Conservation (phyloP, 78 protist species). For the Anaeramoeba flamelloides region DNA sequence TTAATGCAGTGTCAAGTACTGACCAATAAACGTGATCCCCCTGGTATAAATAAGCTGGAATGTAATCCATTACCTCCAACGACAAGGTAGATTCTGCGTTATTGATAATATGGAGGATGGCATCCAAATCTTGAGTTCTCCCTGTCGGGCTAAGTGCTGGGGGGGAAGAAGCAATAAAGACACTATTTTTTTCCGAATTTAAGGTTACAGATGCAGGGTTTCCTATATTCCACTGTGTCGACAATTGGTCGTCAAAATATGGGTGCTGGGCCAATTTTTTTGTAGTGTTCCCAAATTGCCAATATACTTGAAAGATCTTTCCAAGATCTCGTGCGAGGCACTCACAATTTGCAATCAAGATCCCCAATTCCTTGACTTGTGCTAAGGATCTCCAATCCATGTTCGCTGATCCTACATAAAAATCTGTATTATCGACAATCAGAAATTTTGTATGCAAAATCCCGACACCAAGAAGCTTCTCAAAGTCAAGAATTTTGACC, state of each 20-base stretch:
- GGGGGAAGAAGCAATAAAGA: not conserved
- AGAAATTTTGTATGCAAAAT: slow-evolving; percentile 33
- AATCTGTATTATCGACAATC: slow-evolving; percentile 10
- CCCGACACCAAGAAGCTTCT: no score
- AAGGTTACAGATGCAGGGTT: no score
- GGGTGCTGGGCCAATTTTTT: not conserved
- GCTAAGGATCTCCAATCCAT: slow-evolving; percentile 62
- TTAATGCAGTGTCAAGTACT: slow-evolving; percentile 36
- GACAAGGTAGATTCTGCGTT: not conserved
- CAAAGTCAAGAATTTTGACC: no score
- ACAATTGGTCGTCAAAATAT: no score
- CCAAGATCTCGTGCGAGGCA: slow-evolving; percentile 30
- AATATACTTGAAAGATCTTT: slow-evolving; percentile 33
- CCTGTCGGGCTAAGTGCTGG: not conserved
- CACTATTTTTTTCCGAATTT: not conserved
- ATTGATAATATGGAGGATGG: slow-evolving; percentile 25
- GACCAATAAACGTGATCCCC: no score
- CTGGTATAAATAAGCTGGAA: slow-evolving; percentile 27
- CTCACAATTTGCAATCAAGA: slow-evolving; percentile 33
- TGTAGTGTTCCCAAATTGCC: slow-evolving; percentile 24
- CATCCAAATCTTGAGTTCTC: slow-evolving; percentile 37
- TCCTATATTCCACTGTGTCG: no score
- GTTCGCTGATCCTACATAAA: slow-evolving; percentile 39
- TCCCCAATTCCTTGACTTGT: slow-evolving; percentile 66
- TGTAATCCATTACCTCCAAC: slow-evolving; percentile 53